phyloP scores from a whole-genome alignment of 176 grass and related monocot species.

The Ananas comosus region DNA sequence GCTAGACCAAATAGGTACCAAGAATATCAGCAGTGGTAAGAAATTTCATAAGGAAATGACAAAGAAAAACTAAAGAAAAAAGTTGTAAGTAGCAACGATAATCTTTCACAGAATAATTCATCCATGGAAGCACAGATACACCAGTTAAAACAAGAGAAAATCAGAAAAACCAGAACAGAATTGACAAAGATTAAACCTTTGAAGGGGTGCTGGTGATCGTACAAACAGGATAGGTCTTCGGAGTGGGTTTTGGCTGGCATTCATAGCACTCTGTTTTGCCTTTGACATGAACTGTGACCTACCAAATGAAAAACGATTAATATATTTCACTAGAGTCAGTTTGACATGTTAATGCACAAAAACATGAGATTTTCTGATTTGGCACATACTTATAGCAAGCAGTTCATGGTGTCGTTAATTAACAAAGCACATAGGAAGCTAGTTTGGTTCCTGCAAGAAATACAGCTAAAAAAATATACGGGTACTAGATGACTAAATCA shows the following conservation, averaged over 20 bases:
- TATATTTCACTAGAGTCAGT: conserved; percentile 5
- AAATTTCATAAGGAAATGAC: too few species aligned
- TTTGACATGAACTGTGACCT: conserved; percentile 97
- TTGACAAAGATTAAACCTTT: conserved; percentile 42
- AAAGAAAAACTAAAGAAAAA: too few species aligned
- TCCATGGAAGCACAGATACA: background rate
- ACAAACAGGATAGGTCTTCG: conserved; percentile 91
- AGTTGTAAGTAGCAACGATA: background rate
- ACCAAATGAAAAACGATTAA: conserved; percentile 17
- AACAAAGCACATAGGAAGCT: too few species aligned
- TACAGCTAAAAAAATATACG: too few species aligned
- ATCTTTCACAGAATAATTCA: background rate
- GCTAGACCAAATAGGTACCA: too few species aligned
- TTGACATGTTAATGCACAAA: too few species aligned
- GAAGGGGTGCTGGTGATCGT: conserved; percentile 98
- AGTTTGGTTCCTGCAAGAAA: too few species aligned
- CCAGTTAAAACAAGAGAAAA: background rate
- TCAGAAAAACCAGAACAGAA: background rate
- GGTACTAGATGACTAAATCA: too few species aligned
- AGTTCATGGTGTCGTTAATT: too few species aligned
- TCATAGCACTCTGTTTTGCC: conserved; percentile 99
- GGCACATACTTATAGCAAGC: too few species aligned
- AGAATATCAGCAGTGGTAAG: too few species aligned
- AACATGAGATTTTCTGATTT: too few species aligned
- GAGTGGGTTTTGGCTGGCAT: conserved; percentile 88